A percentile compares a stretch with the other conserved stretches of the same genome.
These are phyloP conservation scores for Pythium volutum DNA, from an alignment of 352 stramenopile species.

Conservation along the genomic window DNA sequence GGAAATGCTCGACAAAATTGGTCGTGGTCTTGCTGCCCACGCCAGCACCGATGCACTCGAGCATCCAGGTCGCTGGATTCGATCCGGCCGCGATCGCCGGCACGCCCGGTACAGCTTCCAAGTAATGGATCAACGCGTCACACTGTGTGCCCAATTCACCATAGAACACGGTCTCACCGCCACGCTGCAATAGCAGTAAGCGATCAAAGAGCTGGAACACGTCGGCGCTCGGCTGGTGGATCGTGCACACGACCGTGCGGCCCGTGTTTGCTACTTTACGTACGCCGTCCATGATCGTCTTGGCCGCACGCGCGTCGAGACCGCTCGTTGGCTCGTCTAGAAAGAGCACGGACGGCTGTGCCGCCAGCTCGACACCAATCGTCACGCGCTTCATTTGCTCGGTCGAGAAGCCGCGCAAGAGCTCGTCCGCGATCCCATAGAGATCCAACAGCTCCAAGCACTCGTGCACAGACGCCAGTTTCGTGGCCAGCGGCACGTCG, in stretches of 20 bases:
- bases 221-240: slow-evolving; percentile 32
- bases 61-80: slow-evolving; percentile 27
- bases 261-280: slow-evolving; percentile 66
- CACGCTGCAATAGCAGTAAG: slow-evolving; percentile 76
- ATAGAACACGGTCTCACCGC: slow-evolving; percentile 35
- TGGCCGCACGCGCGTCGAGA: slow-evolving; percentile 82
- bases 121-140: background rate
- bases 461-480: slow-evolving; percentile 35
- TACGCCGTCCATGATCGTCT: slow-evolving; percentile 85
- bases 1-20: slow-evolving; percentile 9
- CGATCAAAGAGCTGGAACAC: slow-evolving; percentile 19
- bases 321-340: slow-evolving; percentile 32
- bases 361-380: slow-evolving; percentile 31
- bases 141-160: slow-evolving; percentile 1
- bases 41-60: slow-evolving; percentile 16
- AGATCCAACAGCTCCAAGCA: slow-evolving; percentile 69
- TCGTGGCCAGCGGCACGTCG: slow-evolving; percentile 20
- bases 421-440: slow-evolving; percentile 37
- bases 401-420: slow-evolving; percentile 18
- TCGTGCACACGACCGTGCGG: slow-evolving; percentile 29
- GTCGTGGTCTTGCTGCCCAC: slow-evolving; percentile 5
- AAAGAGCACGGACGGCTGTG: slow-evolving; percentile 30
- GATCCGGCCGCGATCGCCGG: background rate
- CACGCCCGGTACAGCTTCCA: background rate
- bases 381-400: slow-evolving; percentile 33